Evolutionary conservation across 2,329 filamentous ascomycete genomes (phyloP).

Genomic region (Epichloe gansuensis): DNA sequence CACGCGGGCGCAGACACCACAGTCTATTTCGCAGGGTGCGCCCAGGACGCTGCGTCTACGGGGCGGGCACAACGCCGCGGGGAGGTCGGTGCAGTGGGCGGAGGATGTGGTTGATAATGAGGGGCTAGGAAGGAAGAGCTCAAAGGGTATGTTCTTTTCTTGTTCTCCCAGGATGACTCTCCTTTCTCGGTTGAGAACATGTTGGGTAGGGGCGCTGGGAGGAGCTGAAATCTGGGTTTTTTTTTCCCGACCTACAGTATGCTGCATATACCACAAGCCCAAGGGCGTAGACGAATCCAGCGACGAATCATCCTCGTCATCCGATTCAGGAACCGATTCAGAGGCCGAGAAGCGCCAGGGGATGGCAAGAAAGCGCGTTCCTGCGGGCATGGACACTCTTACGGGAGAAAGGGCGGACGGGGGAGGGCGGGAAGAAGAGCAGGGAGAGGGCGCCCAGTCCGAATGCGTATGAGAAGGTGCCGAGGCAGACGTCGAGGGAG

Average conservation of each 20-base stretch:
- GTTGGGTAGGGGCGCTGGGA: neutral
- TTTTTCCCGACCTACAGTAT: constrained; percentile 46
- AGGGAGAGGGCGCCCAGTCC: constrained; percentile 49
- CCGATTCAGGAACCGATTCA: constrained; percentile 3
- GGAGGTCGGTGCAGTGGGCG: constrained; percentile 75
- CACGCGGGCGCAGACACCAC: constrained; percentile 12
- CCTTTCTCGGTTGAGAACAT: too few relatives aligned
- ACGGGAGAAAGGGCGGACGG: neutral
- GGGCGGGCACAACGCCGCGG: constrained; percentile 32
- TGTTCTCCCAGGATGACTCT: too few relatives aligned
- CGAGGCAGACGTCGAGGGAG: constrained; percentile 24
- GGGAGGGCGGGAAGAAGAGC: constrained; percentile 17
- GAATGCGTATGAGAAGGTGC: constrained; percentile 71
- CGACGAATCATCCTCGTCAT: constrained; percentile 46
- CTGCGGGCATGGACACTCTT: neutral
- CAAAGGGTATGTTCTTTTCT: constrained; percentile 54
- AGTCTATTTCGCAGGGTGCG: constrained; percentile 17
- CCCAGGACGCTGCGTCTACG: constrained; percentile 37
- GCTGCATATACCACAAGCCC: constrained; percentile 93
- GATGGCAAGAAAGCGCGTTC: constrained; percentile 1
- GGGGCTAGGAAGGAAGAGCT: constrained; percentile 83
- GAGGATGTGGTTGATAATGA: constrained; percentile 93
- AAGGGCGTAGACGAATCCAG: constrained; percentile 74
- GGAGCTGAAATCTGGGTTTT: neutral
- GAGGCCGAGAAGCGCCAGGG: constrained; percentile 14